phyloP scores from a whole-genome alignment of 768 basidiomycete species.

The Mycena vitilis region DNA sequence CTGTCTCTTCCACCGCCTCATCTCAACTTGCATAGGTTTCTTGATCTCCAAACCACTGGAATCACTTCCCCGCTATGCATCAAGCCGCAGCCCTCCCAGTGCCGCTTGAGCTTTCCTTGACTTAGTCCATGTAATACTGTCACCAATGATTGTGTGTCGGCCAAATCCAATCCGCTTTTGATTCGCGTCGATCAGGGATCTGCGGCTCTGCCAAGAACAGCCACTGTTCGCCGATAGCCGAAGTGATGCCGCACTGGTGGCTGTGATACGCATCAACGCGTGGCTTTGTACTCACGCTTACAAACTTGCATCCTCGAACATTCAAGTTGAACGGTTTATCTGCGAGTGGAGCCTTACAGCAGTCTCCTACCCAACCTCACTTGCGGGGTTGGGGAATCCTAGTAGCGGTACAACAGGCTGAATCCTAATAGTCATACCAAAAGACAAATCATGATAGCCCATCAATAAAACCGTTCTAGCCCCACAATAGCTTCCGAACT shows the following conservation, averaged over 20 bases:
- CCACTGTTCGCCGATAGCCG: background rate
- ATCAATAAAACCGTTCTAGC: no score
- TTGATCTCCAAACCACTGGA: slow-evolving; percentile 74
- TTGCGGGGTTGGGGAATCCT: no score
- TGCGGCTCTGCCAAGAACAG: background rate
- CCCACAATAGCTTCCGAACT: no score
- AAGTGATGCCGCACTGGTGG: background rate
- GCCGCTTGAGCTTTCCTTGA: slow-evolving; percentile 3
- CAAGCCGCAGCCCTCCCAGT: slow-evolving; percentile 42
- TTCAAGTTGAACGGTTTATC: no score
- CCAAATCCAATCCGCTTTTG: background rate
- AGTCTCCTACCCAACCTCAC: no score
- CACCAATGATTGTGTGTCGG: background rate
- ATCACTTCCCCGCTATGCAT: slow-evolving; percentile 68
- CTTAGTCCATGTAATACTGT: background rate
- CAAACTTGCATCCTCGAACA: no score
- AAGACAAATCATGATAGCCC: no score
- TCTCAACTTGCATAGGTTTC: slow-evolving; percentile 53
- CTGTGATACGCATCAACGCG: background rate
- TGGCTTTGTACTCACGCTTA: background rate
- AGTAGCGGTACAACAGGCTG: no score
- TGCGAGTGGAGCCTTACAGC: no score
- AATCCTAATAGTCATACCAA: no score
- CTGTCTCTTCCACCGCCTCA: slow-evolving; percentile 4
- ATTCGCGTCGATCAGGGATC: background rate